Percentiles rank a stretch among this genome's conserved stretches.
These are phyloP conservation scores for Phytomonas francai DNA, from an alignment of 208 protist genomes.

Conservation along the genomic window DNA sequence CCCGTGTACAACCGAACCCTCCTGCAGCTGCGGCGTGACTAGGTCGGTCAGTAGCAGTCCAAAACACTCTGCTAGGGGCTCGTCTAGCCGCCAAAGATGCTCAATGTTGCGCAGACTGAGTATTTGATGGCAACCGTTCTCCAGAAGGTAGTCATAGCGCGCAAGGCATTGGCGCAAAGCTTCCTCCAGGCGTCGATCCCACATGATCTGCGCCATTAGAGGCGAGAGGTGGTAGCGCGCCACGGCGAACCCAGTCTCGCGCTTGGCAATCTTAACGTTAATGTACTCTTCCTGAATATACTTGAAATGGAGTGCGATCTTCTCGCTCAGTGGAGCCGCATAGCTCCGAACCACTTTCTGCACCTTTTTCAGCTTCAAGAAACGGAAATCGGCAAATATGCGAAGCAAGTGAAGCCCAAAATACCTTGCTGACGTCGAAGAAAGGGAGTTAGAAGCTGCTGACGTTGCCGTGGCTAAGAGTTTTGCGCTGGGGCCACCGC, in stretches of 20 bases:
- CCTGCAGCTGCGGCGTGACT: slow-evolving; percentile 32
- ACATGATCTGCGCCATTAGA: slow-evolving; percentile 52
- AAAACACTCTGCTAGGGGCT: slow-evolving; percentile 63
- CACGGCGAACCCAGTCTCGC: slow-evolving; percentile 32
- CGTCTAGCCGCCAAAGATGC: slow-evolving; percentile 71
- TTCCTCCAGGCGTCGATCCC: slow-evolving; percentile 52
- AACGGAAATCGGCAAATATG: slow-evolving; percentile 63
- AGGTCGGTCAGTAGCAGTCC: slow-evolving; percentile 38
- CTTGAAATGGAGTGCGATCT: slow-evolving; percentile 49
- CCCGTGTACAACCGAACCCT: slow-evolving; percentile 65
- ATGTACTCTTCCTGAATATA: slow-evolving; percentile 68
- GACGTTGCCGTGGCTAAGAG: background rate
- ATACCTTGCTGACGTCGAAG: slow-evolving; percentile 16
- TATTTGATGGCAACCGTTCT: slow-evolving; percentile 82
- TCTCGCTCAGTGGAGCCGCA: slow-evolving; percentile 48
- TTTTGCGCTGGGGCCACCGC: background rate
- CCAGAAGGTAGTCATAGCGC: slow-evolving; percentile 58
- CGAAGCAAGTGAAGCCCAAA: slow-evolving; percentile 38
- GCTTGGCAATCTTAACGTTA: slow-evolving; percentile 38
- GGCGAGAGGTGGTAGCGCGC: slow-evolving; percentile 47
- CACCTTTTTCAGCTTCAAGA: slow-evolving; percentile 55
- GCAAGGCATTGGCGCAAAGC: slow-evolving; percentile 47
- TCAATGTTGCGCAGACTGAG: slow-evolving; percentile 80
- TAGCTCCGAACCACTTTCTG: slow-evolving; percentile 62
- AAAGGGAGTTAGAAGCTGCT: background rate